Conservation (phyloP, 306 rosid genomes). For the Senna siamea region DNA sequence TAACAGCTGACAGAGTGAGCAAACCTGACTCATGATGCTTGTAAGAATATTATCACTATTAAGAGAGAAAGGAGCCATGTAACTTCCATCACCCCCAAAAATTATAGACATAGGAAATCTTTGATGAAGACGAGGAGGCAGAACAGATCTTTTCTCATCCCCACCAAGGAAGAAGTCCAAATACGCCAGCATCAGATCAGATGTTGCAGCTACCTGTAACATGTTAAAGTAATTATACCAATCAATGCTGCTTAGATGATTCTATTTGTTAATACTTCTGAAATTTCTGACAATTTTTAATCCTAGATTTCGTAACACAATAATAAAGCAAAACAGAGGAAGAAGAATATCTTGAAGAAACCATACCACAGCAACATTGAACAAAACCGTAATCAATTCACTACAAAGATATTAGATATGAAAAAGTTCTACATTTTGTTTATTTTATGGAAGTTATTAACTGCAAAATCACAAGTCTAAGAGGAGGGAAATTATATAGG, state of each 20-base stretch:
- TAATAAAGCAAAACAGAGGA: slow-evolving; percentile 3
- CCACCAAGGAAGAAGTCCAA: slow-evolving; percentile 95
- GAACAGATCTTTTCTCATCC: slow-evolving; percentile 88
- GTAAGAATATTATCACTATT: slow-evolving; percentile 86
- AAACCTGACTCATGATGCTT: slow-evolving; percentile 91
- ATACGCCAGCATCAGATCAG: slow-evolving; percentile 92
- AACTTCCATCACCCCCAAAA: slow-evolving; percentile 98
- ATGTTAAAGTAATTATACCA: slow-evolving; percentile 22
- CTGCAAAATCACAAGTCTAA: neutral
- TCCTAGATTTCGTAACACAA: neutral
- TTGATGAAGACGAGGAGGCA: slow-evolving; percentile 80
- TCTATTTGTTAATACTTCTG: neutral
- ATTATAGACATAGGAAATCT: slow-evolving; percentile 82
- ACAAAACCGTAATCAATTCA: neutral
- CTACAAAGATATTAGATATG: neutral
- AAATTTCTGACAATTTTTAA: slow-evolving; percentile 1
- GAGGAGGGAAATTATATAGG: neutral
- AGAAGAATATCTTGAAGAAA: neutral
- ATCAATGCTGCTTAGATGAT: slow-evolving; percentile 12
- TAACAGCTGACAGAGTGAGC: slow-evolving; percentile 26
- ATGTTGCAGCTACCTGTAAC: slow-evolving; percentile 82
- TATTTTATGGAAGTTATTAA: neutral
- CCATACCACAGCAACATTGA: neutral
- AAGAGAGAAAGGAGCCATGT: slow-evolving; percentile 86
- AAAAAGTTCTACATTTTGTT: neutral